These are phyloP conservation scores for Acanthamoeba castellanii DNA, from an alignment of 208 protist species.

Conservation along the genomic window DNA sequence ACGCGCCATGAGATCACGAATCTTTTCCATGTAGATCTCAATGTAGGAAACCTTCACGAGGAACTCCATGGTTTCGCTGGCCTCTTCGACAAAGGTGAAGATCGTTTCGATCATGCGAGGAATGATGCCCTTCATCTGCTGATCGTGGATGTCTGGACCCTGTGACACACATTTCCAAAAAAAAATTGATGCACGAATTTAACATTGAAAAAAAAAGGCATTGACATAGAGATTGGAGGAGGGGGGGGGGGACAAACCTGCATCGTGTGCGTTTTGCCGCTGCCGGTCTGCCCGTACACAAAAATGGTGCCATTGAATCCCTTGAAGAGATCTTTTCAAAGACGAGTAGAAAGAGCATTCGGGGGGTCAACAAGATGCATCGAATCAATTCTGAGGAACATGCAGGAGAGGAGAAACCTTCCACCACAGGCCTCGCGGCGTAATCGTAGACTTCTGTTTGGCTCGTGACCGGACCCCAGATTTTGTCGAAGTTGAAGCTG, in stretches of 20 bases:
- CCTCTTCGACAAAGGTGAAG: constrained; percentile 17
- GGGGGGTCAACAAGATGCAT: too few relatives aligned
- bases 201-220: background rate
- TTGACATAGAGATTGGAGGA: background rate
- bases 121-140: constrained; percentile 53
- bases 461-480: constrained; percentile 72
- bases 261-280: constrained; percentile 77
- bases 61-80: constrained; percentile 45
- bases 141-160: constrained; percentile 39
- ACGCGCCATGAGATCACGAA: constrained; percentile 39
- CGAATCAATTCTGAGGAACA: too few relatives aligned
- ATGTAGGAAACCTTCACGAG: constrained; percentile 61
- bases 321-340: constrained; percentile 85
- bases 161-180: background rate
- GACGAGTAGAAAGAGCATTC: background rate
- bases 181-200: too few relatives aligned
- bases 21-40: constrained; percentile 76
- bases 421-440: constrained; percentile 84
- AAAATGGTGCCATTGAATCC: constrained; percentile 92
- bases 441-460: constrained; percentile 87
- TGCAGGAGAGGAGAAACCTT: too few relatives aligned
- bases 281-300: constrained; percentile 78
- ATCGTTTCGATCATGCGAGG: background rate
- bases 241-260: background rate
- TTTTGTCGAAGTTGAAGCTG: constrained; percentile 83